phyloP scores from a whole-genome alignment of 2,329 filamentous ascomycete genomes.

The Amphichorda felina region DNA sequence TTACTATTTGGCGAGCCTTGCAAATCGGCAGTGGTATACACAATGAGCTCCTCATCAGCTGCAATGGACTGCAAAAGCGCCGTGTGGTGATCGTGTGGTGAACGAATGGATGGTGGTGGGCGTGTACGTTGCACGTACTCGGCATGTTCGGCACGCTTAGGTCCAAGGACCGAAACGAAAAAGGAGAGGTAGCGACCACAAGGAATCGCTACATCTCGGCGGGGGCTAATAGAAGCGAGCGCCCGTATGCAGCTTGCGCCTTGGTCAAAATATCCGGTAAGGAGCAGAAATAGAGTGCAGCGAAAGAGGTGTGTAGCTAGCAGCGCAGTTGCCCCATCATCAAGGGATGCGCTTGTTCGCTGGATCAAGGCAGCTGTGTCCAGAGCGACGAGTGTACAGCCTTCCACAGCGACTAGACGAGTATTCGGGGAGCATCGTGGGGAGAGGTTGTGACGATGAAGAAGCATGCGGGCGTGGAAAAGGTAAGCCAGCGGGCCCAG shows the following conservation, averaged over 20 bases:
- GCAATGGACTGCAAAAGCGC: slow-evolving; percentile 19
- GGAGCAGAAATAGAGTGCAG: slow-evolving; percentile 67
- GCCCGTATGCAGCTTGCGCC: slow-evolving; percentile 65
- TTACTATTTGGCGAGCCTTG: slow-evolving; percentile 66
- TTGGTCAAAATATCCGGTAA: slow-evolving; percentile 59
- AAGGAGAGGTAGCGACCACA: slow-evolving; percentile 77
- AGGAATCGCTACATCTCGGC: slow-evolving; percentile 59
- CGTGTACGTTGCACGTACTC: slow-evolving; percentile 21
- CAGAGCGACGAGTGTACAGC: slow-evolving; percentile 61
- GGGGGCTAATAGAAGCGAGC: slow-evolving; percentile 57
- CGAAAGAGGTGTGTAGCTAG: slow-evolving; percentile 81
- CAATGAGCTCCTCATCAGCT: slow-evolving; percentile 77
- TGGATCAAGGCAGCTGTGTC: slow-evolving; percentile 71
- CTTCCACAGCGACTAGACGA: slow-evolving; percentile 60
- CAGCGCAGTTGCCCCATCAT: slow-evolving; percentile 59
- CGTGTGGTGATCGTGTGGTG: slow-evolving; percentile 11
- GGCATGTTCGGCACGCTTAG: slow-evolving; percentile 35
- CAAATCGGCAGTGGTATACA: slow-evolving; percentile 75
- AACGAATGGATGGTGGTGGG: slow-evolving; percentile 17
- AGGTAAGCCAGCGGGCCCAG: slow-evolving; percentile 68
- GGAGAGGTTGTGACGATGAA: slow-evolving; percentile 81
- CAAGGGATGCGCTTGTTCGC: slow-evolving; percentile 48
- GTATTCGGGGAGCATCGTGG: slow-evolving; percentile 55
- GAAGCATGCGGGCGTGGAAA: slow-evolving; percentile 69
- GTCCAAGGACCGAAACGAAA: slow-evolving; percentile 59